phyloP scores from a whole-genome alignment of 495 filamentous ascomycete genomes.

The Aspergillus sparsus region DNA sequence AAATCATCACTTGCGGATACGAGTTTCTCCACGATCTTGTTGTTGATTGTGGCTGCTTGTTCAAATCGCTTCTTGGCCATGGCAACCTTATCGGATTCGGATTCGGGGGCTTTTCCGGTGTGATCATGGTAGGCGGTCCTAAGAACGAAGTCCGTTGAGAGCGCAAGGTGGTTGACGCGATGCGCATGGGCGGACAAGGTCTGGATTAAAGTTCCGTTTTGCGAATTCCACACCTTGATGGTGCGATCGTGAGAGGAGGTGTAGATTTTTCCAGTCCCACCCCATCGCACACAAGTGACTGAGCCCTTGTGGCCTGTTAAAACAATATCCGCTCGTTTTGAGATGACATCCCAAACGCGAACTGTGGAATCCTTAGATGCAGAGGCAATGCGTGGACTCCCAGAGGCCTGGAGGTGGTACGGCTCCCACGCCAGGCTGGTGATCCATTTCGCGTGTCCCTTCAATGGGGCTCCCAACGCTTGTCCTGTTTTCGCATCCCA shows the following conservation, averaged over 20 bases:
- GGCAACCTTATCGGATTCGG: conserved; percentile 67
- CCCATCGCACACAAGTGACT: conserved; percentile 92
- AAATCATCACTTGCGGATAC: conserved; percentile 93
- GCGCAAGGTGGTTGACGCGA: conserved; percentile 93
- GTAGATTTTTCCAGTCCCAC: conserved; percentile 83
- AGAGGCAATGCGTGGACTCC: conserved; percentile 78
- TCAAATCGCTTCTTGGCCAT: conserved; percentile 86
- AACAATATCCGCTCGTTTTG: conserved; percentile 74
- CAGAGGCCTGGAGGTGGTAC: conserved; percentile 78
- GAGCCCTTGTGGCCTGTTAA: conserved; percentile 86
- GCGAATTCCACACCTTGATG: conserved; percentile 87
- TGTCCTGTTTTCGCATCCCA: conserved; percentile 89
- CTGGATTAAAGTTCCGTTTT: conserved; percentile 74
- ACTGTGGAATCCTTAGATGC: conserved; percentile 90
- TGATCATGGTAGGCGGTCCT: conserved; percentile 88
- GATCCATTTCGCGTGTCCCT: conserved; percentile 91
- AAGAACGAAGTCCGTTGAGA: conserved; percentile 91
- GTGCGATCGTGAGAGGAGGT: conserved; percentile 91
- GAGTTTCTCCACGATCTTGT: conserved; percentile 78
- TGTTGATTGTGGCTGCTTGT: conserved; percentile 78
- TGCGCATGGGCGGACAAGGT: conserved; percentile 82
- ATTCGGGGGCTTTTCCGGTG: conserved; percentile 65
- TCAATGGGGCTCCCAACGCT: conserved; percentile 71
- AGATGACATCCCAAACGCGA: conserved; percentile 82
- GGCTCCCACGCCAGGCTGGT: conserved; percentile 90